Conservation (phyloP, 306 rosid species). For the Abrus precatorius region DNA sequence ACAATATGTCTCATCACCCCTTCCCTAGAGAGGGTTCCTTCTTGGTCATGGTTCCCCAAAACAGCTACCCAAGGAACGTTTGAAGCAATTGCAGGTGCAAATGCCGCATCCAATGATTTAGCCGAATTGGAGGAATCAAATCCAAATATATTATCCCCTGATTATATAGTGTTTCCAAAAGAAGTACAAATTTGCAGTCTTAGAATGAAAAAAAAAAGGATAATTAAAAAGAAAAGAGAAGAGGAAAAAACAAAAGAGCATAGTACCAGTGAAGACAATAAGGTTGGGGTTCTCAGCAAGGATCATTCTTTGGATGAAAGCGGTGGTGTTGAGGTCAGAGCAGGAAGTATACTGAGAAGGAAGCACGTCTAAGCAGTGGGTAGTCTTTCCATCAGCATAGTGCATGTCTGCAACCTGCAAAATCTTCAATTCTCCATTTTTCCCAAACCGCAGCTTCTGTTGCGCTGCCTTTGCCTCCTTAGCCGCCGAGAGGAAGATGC, state of each 20-base stretch:
- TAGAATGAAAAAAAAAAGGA: too few relatives aligned
- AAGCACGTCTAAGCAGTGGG: conserved; percentile 67
- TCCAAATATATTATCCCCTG: conserved; percentile 83
- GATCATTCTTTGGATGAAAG: conserved; percentile 70
- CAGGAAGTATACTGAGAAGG: conserved; percentile 59
- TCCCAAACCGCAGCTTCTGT: conserved; percentile 62
- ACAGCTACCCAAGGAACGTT: conserved; percentile 85
- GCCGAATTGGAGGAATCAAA: conserved; percentile 67
- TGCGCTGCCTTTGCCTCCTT: not conserved
- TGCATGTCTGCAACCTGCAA: conserved; percentile 94
- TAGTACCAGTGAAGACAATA: conserved; percentile 78
- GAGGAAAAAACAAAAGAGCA: not conserved
- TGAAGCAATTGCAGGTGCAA: conserved; percentile 78
- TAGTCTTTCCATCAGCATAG: conserved; percentile 67
- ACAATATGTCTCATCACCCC: conserved; percentile 82
- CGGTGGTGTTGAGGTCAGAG: conserved; percentile 82
- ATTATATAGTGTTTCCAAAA: not conserved
- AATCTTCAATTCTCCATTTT: conserved; percentile 76
- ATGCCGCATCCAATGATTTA: conserved; percentile 73
- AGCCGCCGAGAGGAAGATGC: conserved; percentile 38
- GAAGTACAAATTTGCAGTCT: too few relatives aligned
- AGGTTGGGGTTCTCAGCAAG: conserved; percentile 81
- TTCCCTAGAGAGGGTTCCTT: conserved; percentile 83
- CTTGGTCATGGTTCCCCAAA: conserved; percentile 93
- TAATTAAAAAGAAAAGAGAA: not conserved